Percentiles rank a stretch among this genome's conserved stretches.
Conservation (phyloP, 352 stramenopile genomes). For the Aphanomyces astaci region DNA sequence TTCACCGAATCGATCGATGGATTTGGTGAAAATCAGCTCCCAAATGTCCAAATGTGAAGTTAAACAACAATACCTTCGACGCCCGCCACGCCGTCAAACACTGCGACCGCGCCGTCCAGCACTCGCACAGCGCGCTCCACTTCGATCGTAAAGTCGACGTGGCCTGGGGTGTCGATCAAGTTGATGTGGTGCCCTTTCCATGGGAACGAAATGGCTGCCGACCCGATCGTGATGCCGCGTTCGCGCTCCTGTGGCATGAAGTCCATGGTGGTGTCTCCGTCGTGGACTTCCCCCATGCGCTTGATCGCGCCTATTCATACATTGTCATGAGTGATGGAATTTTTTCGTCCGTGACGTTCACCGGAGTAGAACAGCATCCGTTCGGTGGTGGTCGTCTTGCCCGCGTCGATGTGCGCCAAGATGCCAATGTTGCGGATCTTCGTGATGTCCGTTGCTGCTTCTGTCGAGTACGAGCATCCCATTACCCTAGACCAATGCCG, state of each 20-base stretch:
- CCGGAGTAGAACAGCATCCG: conserved; percentile 98
- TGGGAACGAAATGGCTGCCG: conserved; percentile 91
- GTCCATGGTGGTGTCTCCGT: conserved; percentile 73
- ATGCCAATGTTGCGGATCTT: conserved; percentile 97
- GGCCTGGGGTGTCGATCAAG: conserved; percentile 98
- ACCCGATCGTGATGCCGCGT: conserved; percentile 97
- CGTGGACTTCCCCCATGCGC: conserved; percentile 67
- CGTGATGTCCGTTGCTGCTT: background rate
- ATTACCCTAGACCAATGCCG: background rate
- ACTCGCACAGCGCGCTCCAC: conserved; percentile 96
- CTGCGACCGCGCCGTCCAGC: conserved; percentile 95
- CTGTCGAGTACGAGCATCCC: background rate
- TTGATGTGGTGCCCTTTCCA: conserved; percentile 95
- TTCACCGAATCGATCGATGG: no score
- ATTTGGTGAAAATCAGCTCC: no score
- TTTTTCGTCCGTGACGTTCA: no score
- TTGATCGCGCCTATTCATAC: conserved; percentile 34
- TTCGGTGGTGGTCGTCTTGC: conserved; percentile 98
- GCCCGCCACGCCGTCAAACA: conserved; percentile 95
- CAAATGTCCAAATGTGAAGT: no score
- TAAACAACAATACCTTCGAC: conserved; percentile 93
- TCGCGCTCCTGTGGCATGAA: conserved; percentile 92
- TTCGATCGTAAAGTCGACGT: conserved; percentile 99
- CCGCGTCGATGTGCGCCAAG: conserved; percentile 98
- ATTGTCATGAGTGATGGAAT: no score